phyloP scores from a whole-genome alignment of 1,139 yeast species.

The Taphrina sp. region DNA sequence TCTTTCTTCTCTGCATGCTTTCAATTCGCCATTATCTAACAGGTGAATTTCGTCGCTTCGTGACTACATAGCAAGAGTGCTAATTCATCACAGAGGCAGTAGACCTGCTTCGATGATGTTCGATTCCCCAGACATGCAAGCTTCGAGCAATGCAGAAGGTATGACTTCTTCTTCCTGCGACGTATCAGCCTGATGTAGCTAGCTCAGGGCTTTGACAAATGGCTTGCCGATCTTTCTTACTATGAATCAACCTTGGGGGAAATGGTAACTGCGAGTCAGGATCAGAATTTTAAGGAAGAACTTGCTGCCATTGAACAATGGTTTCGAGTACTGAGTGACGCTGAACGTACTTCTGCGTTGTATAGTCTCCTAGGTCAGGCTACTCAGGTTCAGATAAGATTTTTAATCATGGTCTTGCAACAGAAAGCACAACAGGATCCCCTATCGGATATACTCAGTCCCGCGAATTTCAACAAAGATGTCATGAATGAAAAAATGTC shows the following conservation, averaged over 20 bases:
- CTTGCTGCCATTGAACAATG: slow-evolving; percentile 45
- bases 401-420: slow-evolving; percentile 46
- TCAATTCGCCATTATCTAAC: slow-evolving; percentile 19
- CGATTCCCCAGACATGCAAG: slow-evolving; percentile 4
- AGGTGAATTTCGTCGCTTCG: too few relatives aligned
- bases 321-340: slow-evolving; percentile 45
- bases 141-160: too few relatives aligned
- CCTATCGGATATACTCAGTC: slow-evolving; percentile 41
- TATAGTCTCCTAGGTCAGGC: slow-evolving; percentile 46
- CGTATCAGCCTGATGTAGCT: not conserved
- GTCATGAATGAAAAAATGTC: slow-evolving; percentile 18
- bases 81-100: slow-evolving; percentile 14
- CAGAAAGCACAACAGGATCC: slow-evolving; percentile 43
- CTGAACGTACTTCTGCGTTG: slow-evolving; percentile 47
- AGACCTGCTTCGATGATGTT: slow-evolving; percentile 31
- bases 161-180: not conserved
- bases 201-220: slow-evolving; percentile 41
- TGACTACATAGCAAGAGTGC: too few relatives aligned
- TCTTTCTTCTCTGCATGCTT: slow-evolving; percentile 19
- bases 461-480: slow-evolving; percentile 39
- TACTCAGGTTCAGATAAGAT: slow-evolving; percentile 46
- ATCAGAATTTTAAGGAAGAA: slow-evolving; percentile 42
- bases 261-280: slow-evolving; percentile 45
- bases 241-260: slow-evolving; percentile 44
- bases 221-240: slow-evolving; percentile 45